These are phyloP conservation scores for Karstenula rhodostoma DNA, from an alignment of 2,329 filamentous ascomycete genomes.

Conservation along the genomic window DNA sequence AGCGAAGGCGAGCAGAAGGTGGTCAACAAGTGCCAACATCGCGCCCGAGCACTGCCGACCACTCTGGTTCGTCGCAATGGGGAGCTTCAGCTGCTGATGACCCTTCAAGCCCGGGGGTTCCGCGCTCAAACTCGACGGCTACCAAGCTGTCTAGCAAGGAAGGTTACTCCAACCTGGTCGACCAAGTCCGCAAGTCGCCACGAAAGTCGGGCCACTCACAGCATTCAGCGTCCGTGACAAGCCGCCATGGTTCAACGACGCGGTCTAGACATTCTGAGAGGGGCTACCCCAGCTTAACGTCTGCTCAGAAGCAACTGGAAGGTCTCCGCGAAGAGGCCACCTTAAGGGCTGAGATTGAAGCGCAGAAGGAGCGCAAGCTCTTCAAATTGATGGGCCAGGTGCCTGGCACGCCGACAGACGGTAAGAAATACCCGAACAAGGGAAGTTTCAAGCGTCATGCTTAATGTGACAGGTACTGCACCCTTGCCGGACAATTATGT, in stretches of 20 bases:
- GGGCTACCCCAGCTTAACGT: slow-evolving; percentile 25
- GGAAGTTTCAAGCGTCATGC: background rate
- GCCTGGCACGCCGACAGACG: slow-evolving; percentile 31
- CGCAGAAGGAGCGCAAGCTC: slow-evolving; percentile 45
- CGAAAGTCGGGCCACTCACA: slow-evolving; percentile 26
- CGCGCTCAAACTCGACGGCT: slow-evolving; percentile 26
- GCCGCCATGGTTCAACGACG: slow-evolving; percentile 28
- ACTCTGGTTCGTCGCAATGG: background rate
- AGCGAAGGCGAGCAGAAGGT: slow-evolving; percentile 18
- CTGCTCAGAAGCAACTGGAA: slow-evolving; percentile 26
- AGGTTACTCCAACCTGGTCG: slow-evolving; percentile 37
- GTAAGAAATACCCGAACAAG: slow-evolving; percentile 17
- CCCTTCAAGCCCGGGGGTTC: slow-evolving; percentile 18
- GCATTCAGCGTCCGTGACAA: slow-evolving; percentile 20
- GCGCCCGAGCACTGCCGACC: background rate
- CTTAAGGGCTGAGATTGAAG: slow-evolving; percentile 51
- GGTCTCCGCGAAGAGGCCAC: slow-evolving; percentile 42
- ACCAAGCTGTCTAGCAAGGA: slow-evolving; percentile 30
- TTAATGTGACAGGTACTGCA: background rate
- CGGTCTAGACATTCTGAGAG: slow-evolving; percentile 35
- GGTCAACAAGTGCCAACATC: background rate
- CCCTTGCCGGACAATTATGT: slow-evolving; percentile 2
- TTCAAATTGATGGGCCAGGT: slow-evolving; percentile 45
- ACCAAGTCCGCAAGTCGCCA: slow-evolving; percentile 33
- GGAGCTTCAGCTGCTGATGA: slow-evolving; percentile 2